Percentiles rank a stretch among this genome's conserved stretches.
Evolutionary conservation across 345 rosid genomes (phyloP).

Genomic region (Brassica nigra): DNA sequence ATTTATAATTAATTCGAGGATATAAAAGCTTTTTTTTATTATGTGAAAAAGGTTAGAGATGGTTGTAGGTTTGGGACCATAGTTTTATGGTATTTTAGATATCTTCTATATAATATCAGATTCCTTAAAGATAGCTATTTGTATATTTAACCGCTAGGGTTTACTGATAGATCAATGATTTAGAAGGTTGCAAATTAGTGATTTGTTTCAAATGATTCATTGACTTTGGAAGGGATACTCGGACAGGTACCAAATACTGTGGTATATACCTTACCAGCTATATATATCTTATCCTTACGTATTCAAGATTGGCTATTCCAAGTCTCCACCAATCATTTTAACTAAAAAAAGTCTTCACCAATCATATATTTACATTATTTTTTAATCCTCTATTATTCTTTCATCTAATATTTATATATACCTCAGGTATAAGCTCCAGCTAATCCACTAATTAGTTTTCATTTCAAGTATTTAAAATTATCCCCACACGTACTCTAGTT

Average conservation of each 20-base stretch:
- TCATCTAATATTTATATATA: not conserved
- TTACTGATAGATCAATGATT: not conserved
- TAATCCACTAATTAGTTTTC: not conserved
- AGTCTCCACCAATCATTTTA: constrained; percentile 23
- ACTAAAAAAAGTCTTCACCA: constrained; percentile 20
- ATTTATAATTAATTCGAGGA: not conserved
- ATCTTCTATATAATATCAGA: not conserved
- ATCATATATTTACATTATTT: constrained; percentile 9
- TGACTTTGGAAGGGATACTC: constrained; percentile 26
- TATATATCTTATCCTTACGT: constrained; percentile 4
- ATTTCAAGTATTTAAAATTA: not conserved
- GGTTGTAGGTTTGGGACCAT: not conserved
- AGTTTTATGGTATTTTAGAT: not conserved
- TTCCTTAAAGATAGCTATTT: constrained; percentile 19
- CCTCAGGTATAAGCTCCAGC: constrained; percentile 18
- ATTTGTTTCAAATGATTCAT: constrained; percentile 11
- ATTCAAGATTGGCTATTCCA: not conserved
- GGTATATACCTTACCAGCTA: constrained; percentile 26
- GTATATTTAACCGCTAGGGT: not conserved
- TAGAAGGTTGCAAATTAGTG: constrained; percentile 1
- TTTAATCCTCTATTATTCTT: not conserved
- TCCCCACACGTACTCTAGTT: not conserved
- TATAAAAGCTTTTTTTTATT: not conserved
- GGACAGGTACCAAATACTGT: constrained; percentile 20
- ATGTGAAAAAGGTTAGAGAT: not conserved